Conservation (phyloP, 345 rosid species). For the Rhizophora apiculata region DNA sequence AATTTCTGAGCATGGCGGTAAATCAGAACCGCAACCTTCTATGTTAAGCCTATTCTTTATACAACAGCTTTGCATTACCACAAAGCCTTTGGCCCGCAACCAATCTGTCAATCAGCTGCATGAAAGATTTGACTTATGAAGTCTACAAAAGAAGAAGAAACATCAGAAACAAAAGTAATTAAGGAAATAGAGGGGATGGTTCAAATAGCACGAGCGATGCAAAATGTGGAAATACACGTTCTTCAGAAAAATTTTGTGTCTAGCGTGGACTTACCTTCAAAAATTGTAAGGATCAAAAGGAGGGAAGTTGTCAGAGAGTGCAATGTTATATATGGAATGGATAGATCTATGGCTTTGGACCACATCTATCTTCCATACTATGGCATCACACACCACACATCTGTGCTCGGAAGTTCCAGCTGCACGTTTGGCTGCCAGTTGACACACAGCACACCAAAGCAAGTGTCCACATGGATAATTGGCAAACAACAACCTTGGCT, state of each 20-base stretch:
- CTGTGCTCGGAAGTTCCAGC: slow-evolving; percentile 42
- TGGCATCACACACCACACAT: slow-evolving; percentile 67
- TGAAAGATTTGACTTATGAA: neutral
- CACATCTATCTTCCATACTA: slow-evolving; percentile 44
- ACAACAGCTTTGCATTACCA: neutral
- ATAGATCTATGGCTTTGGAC: slow-evolving; percentile 17
- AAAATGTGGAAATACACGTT: neutral
- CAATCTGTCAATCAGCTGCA: neutral
- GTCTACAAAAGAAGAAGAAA: slow-evolving; percentile 3
- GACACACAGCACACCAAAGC: slow-evolving; percentile 72
- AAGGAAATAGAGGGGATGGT: neutral
- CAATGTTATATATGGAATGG: slow-evolving; percentile 1
- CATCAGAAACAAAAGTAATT: neutral
- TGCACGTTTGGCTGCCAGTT: slow-evolving; percentile 29
- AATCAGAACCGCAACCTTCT: neutral
- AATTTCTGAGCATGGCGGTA: too few relatives aligned
- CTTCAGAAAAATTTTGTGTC: neutral
- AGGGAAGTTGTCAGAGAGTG: slow-evolving; percentile 14
- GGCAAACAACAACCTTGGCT: slow-evolving; percentile 44
- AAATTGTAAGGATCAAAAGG: slow-evolving; percentile 8
- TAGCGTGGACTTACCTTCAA: slow-evolving; percentile 10
- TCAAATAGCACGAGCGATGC: neutral
- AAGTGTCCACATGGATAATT: slow-evolving; percentile 69
- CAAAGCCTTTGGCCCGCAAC: neutral
- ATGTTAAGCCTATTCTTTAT: neutral